phyloP scores from a whole-genome alignment of 2,329 filamentous ascomycete species.

The Talaromyces sp. region DNA sequence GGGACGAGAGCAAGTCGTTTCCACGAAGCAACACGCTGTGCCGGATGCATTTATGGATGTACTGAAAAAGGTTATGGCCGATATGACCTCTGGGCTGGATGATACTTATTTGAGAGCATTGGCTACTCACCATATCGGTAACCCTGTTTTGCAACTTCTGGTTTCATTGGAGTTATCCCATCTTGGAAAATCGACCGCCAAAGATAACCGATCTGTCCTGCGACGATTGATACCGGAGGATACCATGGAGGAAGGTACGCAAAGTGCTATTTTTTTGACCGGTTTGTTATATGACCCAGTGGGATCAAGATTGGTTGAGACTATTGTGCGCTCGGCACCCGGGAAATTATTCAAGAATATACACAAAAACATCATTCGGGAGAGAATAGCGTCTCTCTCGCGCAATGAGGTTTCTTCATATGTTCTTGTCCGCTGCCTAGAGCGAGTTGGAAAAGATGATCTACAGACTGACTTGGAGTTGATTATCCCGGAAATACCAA shows the following conservation, averaged over 20 bases:
- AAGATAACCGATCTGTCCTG: conserved; percentile 64
- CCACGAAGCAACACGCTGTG: conserved; percentile 51
- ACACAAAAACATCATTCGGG: conserved; percentile 72
- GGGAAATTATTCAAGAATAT: conserved; percentile 88
- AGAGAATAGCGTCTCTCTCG: conserved; percentile 71
- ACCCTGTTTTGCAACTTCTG: conserved; percentile 86
- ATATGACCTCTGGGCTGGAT: conserved; percentile 70
- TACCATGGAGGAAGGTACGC: conserved; percentile 65
- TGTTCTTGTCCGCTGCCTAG: conserved; percentile 74
- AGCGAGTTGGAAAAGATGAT: conserved; percentile 81
- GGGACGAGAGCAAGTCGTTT: conserved; percentile 43
- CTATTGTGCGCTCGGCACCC: conserved; percentile 71
- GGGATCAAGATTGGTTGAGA: conserved; percentile 84
- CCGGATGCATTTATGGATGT: conserved; percentile 73
- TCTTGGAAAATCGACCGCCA: conserved; percentile 62
- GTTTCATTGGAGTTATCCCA: conserved; percentile 78
- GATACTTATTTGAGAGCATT: conserved; percentile 75
- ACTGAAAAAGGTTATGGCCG: conserved; percentile 73
- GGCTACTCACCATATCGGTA: conserved; percentile 83
- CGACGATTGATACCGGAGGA: conserved; percentile 75
- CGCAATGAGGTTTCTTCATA: conserved; percentile 89
- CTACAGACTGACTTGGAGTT: conserved; percentile 66
- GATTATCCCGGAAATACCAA: conserved; percentile 67
- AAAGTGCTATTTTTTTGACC: conserved; percentile 75
- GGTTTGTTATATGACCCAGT: conserved; percentile 84